phyloP scores from a whole-genome alignment of 2,329 filamentous ascomycete species.

The Aureobasidium subglaciale region DNA sequence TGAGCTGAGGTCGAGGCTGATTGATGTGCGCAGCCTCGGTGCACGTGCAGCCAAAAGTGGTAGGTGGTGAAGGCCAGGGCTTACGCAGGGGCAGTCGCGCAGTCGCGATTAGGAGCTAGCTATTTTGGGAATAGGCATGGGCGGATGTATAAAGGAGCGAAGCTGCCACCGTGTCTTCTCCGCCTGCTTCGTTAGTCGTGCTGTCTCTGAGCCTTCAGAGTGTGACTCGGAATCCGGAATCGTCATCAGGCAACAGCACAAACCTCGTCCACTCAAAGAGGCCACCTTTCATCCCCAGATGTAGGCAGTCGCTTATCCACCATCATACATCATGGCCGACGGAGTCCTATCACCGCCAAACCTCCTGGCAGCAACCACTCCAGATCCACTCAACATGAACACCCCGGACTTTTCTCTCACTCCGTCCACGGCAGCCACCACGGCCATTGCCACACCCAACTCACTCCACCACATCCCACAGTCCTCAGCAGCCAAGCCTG shows the following conservation, averaged over 20 bases:
- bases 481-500: conserved; percentile 44
- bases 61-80: background rate
- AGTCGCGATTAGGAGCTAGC: background rate
- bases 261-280: conserved; percentile 1
- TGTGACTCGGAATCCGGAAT: background rate
- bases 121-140: background rate
- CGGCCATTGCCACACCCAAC: background rate
- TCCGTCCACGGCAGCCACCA: background rate
- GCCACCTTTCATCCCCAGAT: conserved; percentile 10
- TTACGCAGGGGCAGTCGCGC: background rate
- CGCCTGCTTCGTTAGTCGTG: background rate
- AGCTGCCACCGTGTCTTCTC: background rate
- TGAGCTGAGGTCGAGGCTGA: conserved; percentile 1
- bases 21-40: background rate
- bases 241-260: conserved; percentile 8
- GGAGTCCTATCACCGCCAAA: conserved; percentile 5
- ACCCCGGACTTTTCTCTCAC: conserved; percentile 12
- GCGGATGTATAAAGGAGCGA: conserved; percentile 1
- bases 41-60: background rate
- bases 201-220: background rate
- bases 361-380: conserved; percentile 8
- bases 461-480: conserved; percentile 7
- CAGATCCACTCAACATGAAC: conserved; percentile 16
- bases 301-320: conserved; percentile 2
- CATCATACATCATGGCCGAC: conserved; percentile 10